These are phyloP conservation scores for Schwanniomyces vanrijiae DNA, from an alignment of 805 yeast genomes.

Conservation along the genomic window DNA sequence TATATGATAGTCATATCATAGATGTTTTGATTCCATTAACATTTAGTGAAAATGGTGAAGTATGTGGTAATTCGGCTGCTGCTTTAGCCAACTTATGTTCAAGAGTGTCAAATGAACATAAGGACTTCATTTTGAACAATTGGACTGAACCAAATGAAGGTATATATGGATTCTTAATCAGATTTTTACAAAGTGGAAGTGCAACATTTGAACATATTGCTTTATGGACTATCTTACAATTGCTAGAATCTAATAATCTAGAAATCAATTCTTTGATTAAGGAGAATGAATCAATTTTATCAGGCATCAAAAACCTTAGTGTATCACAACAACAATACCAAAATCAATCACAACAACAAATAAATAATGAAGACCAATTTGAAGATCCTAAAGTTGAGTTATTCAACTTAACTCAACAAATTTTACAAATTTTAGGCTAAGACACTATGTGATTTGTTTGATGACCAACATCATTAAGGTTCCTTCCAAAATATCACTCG, in stretches of 20 bases:
- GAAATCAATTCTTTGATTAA: slow-evolving; percentile 58
- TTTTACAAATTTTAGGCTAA: slow-evolving; percentile 51
- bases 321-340: slow-evolving; percentile 36
- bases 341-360: slow-evolving; percentile 19
- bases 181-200: slow-evolving; percentile 80
- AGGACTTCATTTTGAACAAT: slow-evolving; percentile 65
- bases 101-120: slow-evolving; percentile 75
- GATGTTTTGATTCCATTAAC: slow-evolving; percentile 92
- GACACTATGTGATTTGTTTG: neutral
- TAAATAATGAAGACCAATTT: slow-evolving; percentile 36
- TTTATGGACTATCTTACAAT: slow-evolving; percentile 91
- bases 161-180: slow-evolving; percentile 74
- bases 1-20: slow-evolving; percentile 79
- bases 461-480: neutral
- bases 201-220: slow-evolving; percentile 98
- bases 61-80: slow-evolving; percentile 97
- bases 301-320: slow-evolving; percentile 52
- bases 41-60: slow-evolving; percentile 83
- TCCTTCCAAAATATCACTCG: neutral
- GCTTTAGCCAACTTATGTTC: slow-evolving; percentile 95
- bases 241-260: slow-evolving; percentile 80
- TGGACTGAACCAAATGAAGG: slow-evolving; percentile 87
- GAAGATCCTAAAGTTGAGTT: slow-evolving; percentile 67
- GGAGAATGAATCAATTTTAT: slow-evolving; percentile 52
- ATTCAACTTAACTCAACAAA: slow-evolving; percentile 67